phyloP scores from a whole-genome alignment of 108 stramenopile genomes.

The Cyclostephanos invisitatus region DNA sequence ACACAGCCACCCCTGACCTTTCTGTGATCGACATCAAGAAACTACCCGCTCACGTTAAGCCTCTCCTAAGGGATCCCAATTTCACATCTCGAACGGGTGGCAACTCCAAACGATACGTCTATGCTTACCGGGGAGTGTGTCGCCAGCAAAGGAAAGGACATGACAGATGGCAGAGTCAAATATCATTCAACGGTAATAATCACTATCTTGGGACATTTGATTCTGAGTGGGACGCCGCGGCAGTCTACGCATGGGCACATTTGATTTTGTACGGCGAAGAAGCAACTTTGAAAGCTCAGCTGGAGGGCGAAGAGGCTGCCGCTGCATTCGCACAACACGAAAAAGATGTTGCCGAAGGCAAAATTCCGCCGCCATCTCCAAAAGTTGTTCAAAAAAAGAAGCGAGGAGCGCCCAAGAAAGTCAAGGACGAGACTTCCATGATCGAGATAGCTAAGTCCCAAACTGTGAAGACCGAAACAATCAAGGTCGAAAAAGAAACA shows the following conservation, averaged over 20 bases:
- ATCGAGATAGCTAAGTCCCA: slow-evolving; percentile 10
- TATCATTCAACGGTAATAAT: slow-evolving; percentile 83
- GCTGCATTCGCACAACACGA: slow-evolving; percentile 83
- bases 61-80: slow-evolving; percentile 83
- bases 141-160: slow-evolving; percentile 88
- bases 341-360: slow-evolving; percentile 75
- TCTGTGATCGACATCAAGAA: slow-evolving; percentile 85
- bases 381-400: slow-evolving; percentile 67
- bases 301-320: slow-evolving; percentile 88
- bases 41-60: slow-evolving; percentile 78
- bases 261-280: slow-evolving; percentile 87
- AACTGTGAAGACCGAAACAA: background rate
- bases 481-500: background rate
- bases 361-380: slow-evolving; percentile 53
- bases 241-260: slow-evolving; percentile 88
- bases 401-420: slow-evolving; percentile 37
- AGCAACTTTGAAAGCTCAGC: slow-evolving; percentile 81
- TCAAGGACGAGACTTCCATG: slow-evolving; percentile 26
- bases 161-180: slow-evolving; percentile 91
- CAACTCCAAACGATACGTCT: slow-evolving; percentile 85
- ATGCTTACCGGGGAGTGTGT: slow-evolving; percentile 89
- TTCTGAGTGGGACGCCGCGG: slow-evolving; percentile 91
- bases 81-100: slow-evolving; percentile 85
- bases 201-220: slow-evolving; percentile 91
- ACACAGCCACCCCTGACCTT: slow-evolving; percentile 50